Percentiles rank a stretch among this genome's conserved stretches.
Conservation (phyloP, 371 early-diverging fungal genomes). For the Syncephalis fuscata region DNA sequence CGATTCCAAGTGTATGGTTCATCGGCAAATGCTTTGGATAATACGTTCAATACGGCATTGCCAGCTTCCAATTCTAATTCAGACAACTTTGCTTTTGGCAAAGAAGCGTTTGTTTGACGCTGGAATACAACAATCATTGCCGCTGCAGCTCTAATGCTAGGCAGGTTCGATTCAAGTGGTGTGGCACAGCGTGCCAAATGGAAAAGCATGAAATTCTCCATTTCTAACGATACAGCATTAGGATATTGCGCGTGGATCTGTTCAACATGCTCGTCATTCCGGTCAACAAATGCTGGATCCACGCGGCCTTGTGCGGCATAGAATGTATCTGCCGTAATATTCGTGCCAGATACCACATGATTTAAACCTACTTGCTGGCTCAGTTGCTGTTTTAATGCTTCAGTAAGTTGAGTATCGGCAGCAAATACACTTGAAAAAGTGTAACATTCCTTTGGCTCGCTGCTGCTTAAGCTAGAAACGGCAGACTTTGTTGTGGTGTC, state of each 20-base stretch:
- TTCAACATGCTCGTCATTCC: constrained; percentile 44
- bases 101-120: constrained; percentile 49
- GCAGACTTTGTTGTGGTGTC: background rate
- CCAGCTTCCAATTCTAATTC: constrained; percentile 44
- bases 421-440: constrained; percentile 35
- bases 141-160: constrained; percentile 57
- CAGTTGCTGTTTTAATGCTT: constrained; percentile 9
- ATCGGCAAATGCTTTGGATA: constrained; percentile 20
- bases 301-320: constrained; percentile 79
- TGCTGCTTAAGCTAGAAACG: too few species aligned
- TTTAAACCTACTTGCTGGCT: constrained; percentile 8
- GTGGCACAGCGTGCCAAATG: constrained; percentile 45
- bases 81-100: constrained; percentile 41
- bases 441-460: constrained; percentile 29
- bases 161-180: constrained; percentile 2
- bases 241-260: constrained; percentile 24
- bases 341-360: constrained; percentile 52
- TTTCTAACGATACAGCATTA: constrained; percentile 58
- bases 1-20: too few species aligned
- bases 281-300: constrained; percentile 63
- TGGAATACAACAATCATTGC: constrained; percentile 79
- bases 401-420: constrained; percentile 41
- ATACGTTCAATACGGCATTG: constrained; percentile 53
- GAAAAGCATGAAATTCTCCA: constrained; percentile 81
- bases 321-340: constrained; percentile 80